Percentiles rank a stretch among this genome's conserved stretches.
These are phyloP conservation scores for Sungouiozyma intestinalis DNA, from an alignment of 805 yeast genomes.

Conservation along the genomic window DNA sequence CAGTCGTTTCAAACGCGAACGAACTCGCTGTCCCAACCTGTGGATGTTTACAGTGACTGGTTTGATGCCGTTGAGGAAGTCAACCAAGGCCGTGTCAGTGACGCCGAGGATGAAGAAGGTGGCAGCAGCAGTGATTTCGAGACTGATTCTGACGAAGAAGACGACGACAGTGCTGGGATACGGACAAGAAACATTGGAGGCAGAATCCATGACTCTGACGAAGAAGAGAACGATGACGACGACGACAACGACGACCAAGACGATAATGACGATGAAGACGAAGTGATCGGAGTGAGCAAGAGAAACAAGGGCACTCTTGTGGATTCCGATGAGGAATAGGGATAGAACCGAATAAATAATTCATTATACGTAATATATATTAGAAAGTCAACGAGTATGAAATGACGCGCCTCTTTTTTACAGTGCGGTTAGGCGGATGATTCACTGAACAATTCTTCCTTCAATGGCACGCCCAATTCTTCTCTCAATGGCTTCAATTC, in stretches of 20 bases:
- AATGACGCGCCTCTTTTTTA: too few relatives aligned
- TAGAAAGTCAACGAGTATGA: too few relatives aligned
- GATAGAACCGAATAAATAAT: not conserved
- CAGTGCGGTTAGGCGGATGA: conserved; percentile 15
- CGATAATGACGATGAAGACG: conserved; percentile 19
- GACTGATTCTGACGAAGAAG: conserved; percentile 29
- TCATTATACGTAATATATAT: conserved; percentile 2
- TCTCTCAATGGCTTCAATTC: conserved; percentile 86
- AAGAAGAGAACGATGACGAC: conserved; percentile 10
- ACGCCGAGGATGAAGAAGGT: conserved; percentile 24
- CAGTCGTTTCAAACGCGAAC: conserved; percentile 85
- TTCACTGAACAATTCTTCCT: conserved; percentile 69
- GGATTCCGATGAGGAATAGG: conserved; percentile 18
- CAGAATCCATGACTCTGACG: conserved; percentile 6
- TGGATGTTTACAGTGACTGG: conserved; percentile 95
- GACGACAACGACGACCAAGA: conserved; percentile 20
- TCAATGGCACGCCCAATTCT: conserved; percentile 86
- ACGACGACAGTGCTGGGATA: conserved; percentile 1
- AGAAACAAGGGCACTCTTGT: conserved; percentile 13
- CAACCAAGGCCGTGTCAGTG: conserved; percentile 30
- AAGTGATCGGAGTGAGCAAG: conserved; percentile 9
- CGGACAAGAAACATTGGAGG: conserved; percentile 1
- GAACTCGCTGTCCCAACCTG: conserved; percentile 69
- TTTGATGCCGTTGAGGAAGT: conserved; percentile 85
- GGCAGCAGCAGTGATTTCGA: conserved; percentile 28